Percentiles rank a stretch among this genome's conserved stretches.
phyloP scores from a whole-genome alignment of 768 basidiomycete genomes.

The Lactifluus echinatus region DNA sequence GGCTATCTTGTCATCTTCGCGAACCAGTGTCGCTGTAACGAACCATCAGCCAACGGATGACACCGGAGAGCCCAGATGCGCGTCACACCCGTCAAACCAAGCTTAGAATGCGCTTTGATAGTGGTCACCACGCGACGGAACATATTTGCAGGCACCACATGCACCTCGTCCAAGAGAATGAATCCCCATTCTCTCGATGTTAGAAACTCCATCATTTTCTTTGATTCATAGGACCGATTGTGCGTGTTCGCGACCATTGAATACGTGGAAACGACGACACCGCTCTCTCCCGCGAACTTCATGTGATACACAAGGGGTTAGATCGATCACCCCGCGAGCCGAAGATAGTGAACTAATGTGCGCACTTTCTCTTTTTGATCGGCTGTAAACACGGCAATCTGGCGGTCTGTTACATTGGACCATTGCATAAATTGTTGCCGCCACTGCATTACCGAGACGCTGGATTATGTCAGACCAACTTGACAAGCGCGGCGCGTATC shows the following conservation, averaged over 20 bases:
- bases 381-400: conserved; percentile 96
- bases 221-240: conserved; percentile 96
- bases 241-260: conserved; percentile 99
- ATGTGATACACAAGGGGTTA: conserved; percentile 2
- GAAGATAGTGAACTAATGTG: conserved; percentile 3
- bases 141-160: conserved; percentile 98
- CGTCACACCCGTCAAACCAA: conserved; percentile 82
- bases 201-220: conserved; percentile 99
- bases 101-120: conserved; percentile 97
- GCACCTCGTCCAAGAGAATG: conserved; percentile 94
- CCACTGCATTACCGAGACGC: conserved; percentile 98
- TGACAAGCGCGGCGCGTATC: not conserved
- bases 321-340: conserved; percentile 15
- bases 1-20: conserved; percentile 98
- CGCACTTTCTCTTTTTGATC: conserved; percentile 93
- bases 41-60: conserved; percentile 5
- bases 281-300: conserved; percentile 93
- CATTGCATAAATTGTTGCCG: conserved; percentile 96
- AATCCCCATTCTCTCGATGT: conserved; percentile 99
- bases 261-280: conserved; percentile 97
- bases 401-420: conserved; percentile 94
- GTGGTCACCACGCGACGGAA: conserved; percentile 96
- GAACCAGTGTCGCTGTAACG: conserved; percentile 81
- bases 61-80: not conserved
- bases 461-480: conserved; percentile 25